phyloP scores from a whole-genome alignment of 2,329 filamentous ascomycete genomes.

The Cladorrhinum sp. region DNA sequence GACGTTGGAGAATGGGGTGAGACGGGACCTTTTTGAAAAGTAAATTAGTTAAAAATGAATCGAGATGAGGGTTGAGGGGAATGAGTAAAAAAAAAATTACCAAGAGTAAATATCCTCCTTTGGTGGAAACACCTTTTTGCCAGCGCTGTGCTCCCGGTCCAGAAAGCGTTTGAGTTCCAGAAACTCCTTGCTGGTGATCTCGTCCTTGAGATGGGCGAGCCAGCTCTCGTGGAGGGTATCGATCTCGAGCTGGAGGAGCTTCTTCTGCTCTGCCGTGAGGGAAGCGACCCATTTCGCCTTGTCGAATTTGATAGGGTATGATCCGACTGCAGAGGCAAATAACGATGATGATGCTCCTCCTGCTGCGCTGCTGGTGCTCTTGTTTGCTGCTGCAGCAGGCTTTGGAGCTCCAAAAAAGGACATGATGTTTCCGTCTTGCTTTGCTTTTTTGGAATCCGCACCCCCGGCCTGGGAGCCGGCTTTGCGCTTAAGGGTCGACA shows the following conservation, averaged over 20 bases:
- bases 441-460: slow-evolving; percentile 65
- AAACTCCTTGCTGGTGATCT: slow-evolving; percentile 75
- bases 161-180: slow-evolving; percentile 85
- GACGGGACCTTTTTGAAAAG: slow-evolving; percentile 75
- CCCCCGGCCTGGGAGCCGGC: slow-evolving; percentile 44
- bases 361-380: slow-evolving; percentile 21
- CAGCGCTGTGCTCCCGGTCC: slow-evolving; percentile 68
- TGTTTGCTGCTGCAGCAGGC: slow-evolving; percentile 25
- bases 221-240: slow-evolving; percentile 89
- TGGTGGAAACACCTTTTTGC: slow-evolving; percentile 83
- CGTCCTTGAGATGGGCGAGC: slow-evolving; percentile 84
- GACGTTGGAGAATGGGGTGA: slow-evolving; percentile 83
- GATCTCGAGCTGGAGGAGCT: slow-evolving; percentile 83
- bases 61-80: background rate
- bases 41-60: background rate
- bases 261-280: slow-evolving; percentile 76
- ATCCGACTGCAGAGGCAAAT: slow-evolving; percentile 27
- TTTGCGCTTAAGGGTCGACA: slow-evolving; percentile 66
- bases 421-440: slow-evolving; percentile 74
- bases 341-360: slow-evolving; percentile 7
- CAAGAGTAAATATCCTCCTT: slow-evolving; percentile 90
- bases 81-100: slow-evolving; percentile 47
- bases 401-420: slow-evolving; percentile 82
- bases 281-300: slow-evolving; percentile 85
- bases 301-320: slow-evolving; percentile 63